A percentile compares a stretch with the other conserved stretches of the same genome.
Conservation (phyloP, 345 rosid species). For the Hypericum androsaemum region DNA sequence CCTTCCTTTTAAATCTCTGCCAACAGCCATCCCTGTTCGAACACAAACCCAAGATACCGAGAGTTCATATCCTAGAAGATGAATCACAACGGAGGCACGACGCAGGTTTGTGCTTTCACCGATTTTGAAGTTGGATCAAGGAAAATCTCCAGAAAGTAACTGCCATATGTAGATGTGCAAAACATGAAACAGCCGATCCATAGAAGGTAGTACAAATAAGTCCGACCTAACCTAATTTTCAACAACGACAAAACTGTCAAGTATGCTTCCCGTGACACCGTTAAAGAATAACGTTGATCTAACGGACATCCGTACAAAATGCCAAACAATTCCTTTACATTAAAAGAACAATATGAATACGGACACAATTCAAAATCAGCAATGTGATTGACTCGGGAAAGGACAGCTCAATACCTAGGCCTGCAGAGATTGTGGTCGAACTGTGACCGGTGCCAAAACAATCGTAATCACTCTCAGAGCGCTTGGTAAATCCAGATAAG, state of each 20-base stretch:
- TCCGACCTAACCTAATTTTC: no score
- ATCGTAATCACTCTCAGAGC: constrained; percentile 88
- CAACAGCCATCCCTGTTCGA: constrained; percentile 83
- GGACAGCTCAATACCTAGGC: constrained; percentile 50
- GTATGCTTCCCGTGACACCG: no score
- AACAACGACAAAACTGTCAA: no score
- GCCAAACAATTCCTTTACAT: no score
- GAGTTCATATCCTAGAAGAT: constrained; percentile 3
- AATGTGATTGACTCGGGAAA: not conserved
- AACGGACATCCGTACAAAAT: no score
- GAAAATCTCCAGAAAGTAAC: no score
- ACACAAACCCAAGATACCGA: constrained; percentile 4
- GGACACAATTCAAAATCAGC: no score
- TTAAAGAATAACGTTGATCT: no score
- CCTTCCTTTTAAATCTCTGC: constrained; percentile 79
- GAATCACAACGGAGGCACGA: not conserved
- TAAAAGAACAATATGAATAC: no score
- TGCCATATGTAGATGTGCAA: no score
- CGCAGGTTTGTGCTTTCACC: constrained; percentile 1
- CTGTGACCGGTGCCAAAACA: constrained; percentile 94
- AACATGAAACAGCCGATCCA: no score
- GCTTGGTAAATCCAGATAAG: constrained; percentile 76
- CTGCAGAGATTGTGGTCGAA: constrained; percentile 90
- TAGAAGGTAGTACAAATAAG: no score
- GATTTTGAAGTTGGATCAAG: not conserved